Percentiles rank a stretch among this genome's conserved stretches.
phyloP scores from a whole-genome alignment of 129 eudicot species.

The Ambrosia trifida region DNA sequence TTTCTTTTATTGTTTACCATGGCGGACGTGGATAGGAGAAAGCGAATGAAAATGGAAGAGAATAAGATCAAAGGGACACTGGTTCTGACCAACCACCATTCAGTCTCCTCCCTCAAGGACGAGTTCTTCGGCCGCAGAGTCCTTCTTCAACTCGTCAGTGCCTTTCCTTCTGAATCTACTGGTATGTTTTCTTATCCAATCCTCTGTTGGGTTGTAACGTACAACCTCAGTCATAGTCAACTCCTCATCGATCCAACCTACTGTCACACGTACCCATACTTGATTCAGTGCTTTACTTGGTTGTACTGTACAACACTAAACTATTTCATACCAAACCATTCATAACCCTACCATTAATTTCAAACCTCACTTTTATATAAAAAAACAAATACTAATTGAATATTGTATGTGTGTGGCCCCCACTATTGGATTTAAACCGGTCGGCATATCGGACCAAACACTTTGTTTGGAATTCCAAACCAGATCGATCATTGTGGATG shows the following conservation, averaged over 20 bases:
- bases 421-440: too few species aligned
- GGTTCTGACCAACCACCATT: slow-evolving; percentile 46
- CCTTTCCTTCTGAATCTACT: slow-evolving; percentile 32
- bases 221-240: slow-evolving; percentile 7
- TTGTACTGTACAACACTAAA: slow-evolving; percentile 27
- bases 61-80: slow-evolving; percentile 54
- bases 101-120: neutral
- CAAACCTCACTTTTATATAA: too few species aligned
- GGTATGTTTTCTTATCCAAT: slow-evolving; percentile 27
- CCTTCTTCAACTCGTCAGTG: slow-evolving; percentile 60
- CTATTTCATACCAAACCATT: too few species aligned
- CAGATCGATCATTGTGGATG: too few species aligned
- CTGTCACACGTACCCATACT: neutral
- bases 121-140: slow-evolving; percentile 54
- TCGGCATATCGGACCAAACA: too few species aligned
- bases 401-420: too few species aligned
- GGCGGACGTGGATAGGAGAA: slow-evolving; percentile 30
- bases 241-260: neutral
- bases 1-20: neutral
- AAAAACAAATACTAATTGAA: too few species aligned
- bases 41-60: slow-evolving; percentile 22
- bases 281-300: neutral
- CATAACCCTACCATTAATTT: too few species aligned
- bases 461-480: too few species aligned
- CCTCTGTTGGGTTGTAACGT: slow-evolving; percentile 17